A percentile compares a stretch with the other conserved stretches of the same genome.
Evolutionary conservation across 805 yeast species (phyloP).

Genomic region (Nakazawaea ernobii): DNA sequence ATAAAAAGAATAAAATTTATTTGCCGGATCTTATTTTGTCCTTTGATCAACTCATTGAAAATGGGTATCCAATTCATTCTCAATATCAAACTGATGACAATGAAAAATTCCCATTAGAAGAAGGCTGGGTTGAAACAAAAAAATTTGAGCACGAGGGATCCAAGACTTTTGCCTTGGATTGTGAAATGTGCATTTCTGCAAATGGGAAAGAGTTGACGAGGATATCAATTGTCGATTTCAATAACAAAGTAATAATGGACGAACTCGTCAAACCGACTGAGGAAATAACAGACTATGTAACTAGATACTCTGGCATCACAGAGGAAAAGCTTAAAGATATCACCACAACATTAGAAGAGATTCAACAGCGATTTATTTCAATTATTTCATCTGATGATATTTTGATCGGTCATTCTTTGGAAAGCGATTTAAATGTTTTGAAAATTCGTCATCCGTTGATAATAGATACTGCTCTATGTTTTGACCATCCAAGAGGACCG

Average conservation of each 20-base stretch:
- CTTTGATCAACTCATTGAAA: slow-evolving; percentile 38
- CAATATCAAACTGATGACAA: slow-evolving; percentile 17
- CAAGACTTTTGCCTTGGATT: slow-evolving; percentile 75
- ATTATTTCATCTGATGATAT: slow-evolving; percentile 54
- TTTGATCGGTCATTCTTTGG: slow-evolving; percentile 85
- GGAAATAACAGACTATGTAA: slow-evolving; percentile 73
- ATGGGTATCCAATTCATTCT: slow-evolving; percentile 61
- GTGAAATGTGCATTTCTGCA: slow-evolving; percentile 82
- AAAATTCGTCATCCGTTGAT: slow-evolving; percentile 65
- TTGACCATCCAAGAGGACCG: slow-evolving; percentile 77
- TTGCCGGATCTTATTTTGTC: slow-evolving; percentile 50
- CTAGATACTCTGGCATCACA: slow-evolving; percentile 84
- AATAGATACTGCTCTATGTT: slow-evolving; percentile 75
- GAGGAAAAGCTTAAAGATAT: slow-evolving; percentile 56
- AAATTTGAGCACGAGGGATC: slow-evolving; percentile 51
- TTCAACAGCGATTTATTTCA: slow-evolving; percentile 50
- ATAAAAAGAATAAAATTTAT: slow-evolving; percentile 29
- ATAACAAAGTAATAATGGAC: slow-evolving; percentile 59
- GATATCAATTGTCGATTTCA: slow-evolving; percentile 65
- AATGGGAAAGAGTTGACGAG: slow-evolving; percentile 68
- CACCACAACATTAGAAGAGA: slow-evolving; percentile 58
- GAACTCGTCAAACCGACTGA: slow-evolving; percentile 73
- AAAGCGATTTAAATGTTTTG: slow-evolving; percentile 72
- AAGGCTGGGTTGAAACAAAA: slow-evolving; percentile 51
- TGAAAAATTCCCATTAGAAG: slow-evolving; percentile 12